Base-by-base conservation (phyloP, 768 basidiomycete species). In the Phlebiopsis gigantea region DNA sequence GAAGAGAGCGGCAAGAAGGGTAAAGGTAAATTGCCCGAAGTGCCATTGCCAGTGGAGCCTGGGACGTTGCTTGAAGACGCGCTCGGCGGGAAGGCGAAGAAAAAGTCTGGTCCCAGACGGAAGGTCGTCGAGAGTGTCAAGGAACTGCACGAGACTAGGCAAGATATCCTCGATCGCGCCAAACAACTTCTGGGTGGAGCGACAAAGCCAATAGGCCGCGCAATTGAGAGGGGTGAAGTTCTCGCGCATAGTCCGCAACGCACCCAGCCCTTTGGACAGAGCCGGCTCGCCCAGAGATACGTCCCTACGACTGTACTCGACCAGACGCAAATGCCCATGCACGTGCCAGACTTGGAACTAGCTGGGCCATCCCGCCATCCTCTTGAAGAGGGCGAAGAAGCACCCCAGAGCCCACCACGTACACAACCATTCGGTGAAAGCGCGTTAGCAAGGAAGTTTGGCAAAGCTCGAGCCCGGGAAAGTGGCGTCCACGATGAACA, bases 41-140 rank as follows among this genome's bases (percentile, higher is more conserved):
- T 4, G 31, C 25, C 12, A 21, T 15, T 47, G 9, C 55, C 62
- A 8, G 57, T 57, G 12, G 62, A 69, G 19, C 54, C 69, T 19
- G 49, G 56, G 24, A 77, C 87, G 0, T 73, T 82, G 30, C 71
- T 88, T 52, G 80, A 84, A 59, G 77, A 79, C 3, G 68, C 83
- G n/a, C 66, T 84, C 9, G 69, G 75, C 28, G 72, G 74, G n/a
- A 73, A 68, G 3, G 71, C 78, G 1, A 79, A 73, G 64, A 82
- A 77, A 65, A 78, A 73, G 61, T 63, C 61, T 5, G 77, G 69
- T 61, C 58, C 64, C 3, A 77, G 72, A 34, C 63, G 61, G 21
- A 68, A 73, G 45, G 63, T 70, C 17, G 57, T 68, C 46, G 71
- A 76, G 43, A 79, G 77, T 7, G 73, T 88, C 53, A 72, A 73